Evolutionary conservation across 2,329 filamentous ascomycete genomes (phyloP).

Genomic region (Cryphonectria radicalis): DNA sequence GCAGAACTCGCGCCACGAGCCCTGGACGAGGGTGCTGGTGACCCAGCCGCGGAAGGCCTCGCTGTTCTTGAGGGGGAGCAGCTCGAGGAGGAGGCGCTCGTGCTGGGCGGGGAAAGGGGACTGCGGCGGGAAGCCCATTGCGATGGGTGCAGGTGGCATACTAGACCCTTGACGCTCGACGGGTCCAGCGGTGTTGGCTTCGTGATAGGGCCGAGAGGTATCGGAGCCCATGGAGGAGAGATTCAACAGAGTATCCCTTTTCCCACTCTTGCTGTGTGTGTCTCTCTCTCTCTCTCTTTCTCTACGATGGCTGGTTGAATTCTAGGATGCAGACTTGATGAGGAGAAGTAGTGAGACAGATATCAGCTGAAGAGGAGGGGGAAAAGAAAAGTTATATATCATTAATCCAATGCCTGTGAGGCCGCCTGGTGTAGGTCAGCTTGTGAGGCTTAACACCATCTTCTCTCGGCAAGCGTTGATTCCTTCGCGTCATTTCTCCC

Average conservation of each 20-base stretch:
- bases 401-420: background rate
- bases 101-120: constrained; percentile 38
- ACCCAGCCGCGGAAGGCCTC: constrained; percentile 44
- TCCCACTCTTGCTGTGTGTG: background rate
- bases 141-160: background rate
- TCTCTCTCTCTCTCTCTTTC: background rate
- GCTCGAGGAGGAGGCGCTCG: constrained; percentile 45
- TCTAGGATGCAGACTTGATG: background rate
- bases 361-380: background rate
- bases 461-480: background rate
- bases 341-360: background rate
- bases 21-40: constrained; percentile 37
- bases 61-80: constrained; percentile 43
- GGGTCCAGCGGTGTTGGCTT: background rate
- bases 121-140: constrained; percentile 2
- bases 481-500: background rate
- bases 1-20: constrained; percentile 45
- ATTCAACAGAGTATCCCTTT: background rate
- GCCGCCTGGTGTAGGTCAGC: background rate
- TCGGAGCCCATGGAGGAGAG: background rate
- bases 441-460: background rate
- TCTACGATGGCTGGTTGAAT: background rate
- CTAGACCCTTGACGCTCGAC: background rate
- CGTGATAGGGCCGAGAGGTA: background rate
- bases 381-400: background rate